Percentiles rank a stretch among this genome's conserved stretches.
Evolutionary conservation across 1,284 basidiomycete genomes (phyloP).

Genomic region (Mycena sp.): DNA sequence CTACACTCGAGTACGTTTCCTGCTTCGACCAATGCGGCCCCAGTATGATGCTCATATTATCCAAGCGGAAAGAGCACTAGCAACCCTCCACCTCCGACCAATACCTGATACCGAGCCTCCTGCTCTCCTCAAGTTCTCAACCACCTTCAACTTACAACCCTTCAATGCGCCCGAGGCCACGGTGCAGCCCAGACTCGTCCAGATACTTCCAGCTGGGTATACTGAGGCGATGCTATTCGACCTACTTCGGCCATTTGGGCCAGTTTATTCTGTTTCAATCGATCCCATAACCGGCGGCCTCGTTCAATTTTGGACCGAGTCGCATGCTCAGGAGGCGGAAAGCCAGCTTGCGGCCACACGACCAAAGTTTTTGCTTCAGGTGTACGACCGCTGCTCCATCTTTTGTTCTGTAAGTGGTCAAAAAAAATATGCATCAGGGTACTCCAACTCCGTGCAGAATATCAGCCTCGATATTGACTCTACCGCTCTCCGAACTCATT

Average conservation of each 20-base stretch:
- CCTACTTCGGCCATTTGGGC: slow-evolving; percentile 33
- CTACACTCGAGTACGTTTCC: slow-evolving; percentile 10
- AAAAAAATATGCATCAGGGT: background rate
- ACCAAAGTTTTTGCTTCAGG: slow-evolving; percentile 17
- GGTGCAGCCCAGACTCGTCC: slow-evolving; percentile 12
- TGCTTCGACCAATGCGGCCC: background rate
- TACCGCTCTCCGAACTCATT: slow-evolving; percentile 4
- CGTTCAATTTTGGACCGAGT: slow-evolving; percentile 36
- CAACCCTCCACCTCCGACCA: slow-evolving; percentile 13
- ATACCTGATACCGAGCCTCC: slow-evolving; percentile 17
- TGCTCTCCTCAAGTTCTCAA: slow-evolving; percentile 5
- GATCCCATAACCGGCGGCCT: slow-evolving; percentile 29
- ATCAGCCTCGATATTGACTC: slow-evolving; percentile 4
- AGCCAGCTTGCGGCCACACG: background rate
- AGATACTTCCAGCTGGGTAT: background rate
- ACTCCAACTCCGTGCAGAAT: slow-evolving; percentile 4
- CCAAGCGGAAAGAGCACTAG: slow-evolving; percentile 34
- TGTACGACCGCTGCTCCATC: slow-evolving; percentile 31
- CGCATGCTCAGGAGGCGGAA: slow-evolving; percentile 31
- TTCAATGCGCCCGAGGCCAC: background rate
- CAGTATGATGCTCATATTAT: background rate
- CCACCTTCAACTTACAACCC: background rate
- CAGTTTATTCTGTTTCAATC: slow-evolving; percentile 28
- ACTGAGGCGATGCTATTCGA: slow-evolving; percentile 28
- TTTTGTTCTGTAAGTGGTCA: slow-evolving; percentile 28